Base-by-base conservation (phyloP, 148 eudicot genomes). In the Linanthus parryae region DNA sequence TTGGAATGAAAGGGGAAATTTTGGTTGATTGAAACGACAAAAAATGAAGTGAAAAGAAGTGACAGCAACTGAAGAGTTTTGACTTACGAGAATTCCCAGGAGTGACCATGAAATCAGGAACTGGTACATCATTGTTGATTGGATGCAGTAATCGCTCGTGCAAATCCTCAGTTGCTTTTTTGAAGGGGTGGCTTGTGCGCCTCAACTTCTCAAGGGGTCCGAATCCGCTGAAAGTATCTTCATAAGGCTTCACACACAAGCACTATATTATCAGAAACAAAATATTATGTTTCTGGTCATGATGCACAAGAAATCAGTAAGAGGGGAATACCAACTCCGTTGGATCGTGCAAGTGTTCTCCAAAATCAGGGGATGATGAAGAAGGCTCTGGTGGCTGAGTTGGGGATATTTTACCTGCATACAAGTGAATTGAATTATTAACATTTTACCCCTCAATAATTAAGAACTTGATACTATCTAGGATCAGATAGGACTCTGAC, bases 371-470 rank as follows among this genome's bases (percentile, higher is more conserved):
- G 39, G 94, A 75, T 57, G 85, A 65, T 45, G 74, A 66, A 47
- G 97, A 81, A 52, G 81, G 70, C 37, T 64, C 81, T 49, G 85
- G 85, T 53, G 83, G 78, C 52, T 58, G 65, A 8, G 76, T 80
- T 19, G 71, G 56, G 46, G 73, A 58, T 9, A 57, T 66, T 56
- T 70, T 65, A 16, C 82, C 99, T 92, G 85, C 43, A 63, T 25
- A 26, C 22, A 56, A 31, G 15, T 44, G 13, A 42, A 28, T 45
- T 31, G 17, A 42, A 38, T 44, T 57, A 3, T 25, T 53, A 48
- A 4, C n/a, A 9, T 37, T 36, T 20, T 46, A 41, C 48, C 30
- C 43, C 34, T 17, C 2, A 2, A 15, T 10, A 0, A 20, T 7
- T 33, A 28, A 64, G 19, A 53, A 44, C 41, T 12, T 50, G 31